Evolutionary conservation across 805 yeast species (phyloP), one percentile per base, ranked within the genome.

Genomic region (Barnettozyma botsteinii): DNA sequence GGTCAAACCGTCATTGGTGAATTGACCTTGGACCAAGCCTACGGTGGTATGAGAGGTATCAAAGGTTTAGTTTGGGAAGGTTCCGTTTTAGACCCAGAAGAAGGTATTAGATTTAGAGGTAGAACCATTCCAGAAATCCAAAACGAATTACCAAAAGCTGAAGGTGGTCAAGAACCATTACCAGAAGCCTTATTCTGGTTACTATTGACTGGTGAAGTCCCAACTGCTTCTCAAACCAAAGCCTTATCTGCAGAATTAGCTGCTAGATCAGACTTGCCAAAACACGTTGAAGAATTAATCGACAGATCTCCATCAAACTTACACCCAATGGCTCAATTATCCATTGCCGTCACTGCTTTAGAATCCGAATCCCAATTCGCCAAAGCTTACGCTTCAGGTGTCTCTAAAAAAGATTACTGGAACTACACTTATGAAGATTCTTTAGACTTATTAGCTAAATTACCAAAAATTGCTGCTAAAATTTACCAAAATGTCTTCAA

Each of bases 11-110:
- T 67, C 37, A 79, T 84, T 49, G 91, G 87, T 51, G 86, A 83
- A 64, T 82, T 82, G 48, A 64, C 71, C 42, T 69, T 84, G 47
- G 86, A 79, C 62, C 91, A 83, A 68, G 89, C 88, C 30, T 85
- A 83, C 66, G 94, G 94, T 69, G 94, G 94, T 70, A 81, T 81
- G 89, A 76, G 94, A 64, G 94, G 94, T 60, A 80, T 84, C 64
- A 79, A 81, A 65, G 85, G 86, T 53, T 70, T 85, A 47, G 88
- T 84, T 39, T 84, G 93, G 93, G 94, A 84, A 72, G 91, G 91
- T 50, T 82, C 91, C 36, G 91, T 83, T 24, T 67, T 84, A 55
- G 94, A 84, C 61, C 83, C 94, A 44, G 77, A 76, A 50, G 93
- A 84, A 65, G 94, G 94, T 64, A 85, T 84, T 59, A 77, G 88